A percentile compares a stretch with the other conserved stretches of the same genome.
Conservation (phyloP, 148 eudicot genomes). For the Beta vulgaris region DNA sequence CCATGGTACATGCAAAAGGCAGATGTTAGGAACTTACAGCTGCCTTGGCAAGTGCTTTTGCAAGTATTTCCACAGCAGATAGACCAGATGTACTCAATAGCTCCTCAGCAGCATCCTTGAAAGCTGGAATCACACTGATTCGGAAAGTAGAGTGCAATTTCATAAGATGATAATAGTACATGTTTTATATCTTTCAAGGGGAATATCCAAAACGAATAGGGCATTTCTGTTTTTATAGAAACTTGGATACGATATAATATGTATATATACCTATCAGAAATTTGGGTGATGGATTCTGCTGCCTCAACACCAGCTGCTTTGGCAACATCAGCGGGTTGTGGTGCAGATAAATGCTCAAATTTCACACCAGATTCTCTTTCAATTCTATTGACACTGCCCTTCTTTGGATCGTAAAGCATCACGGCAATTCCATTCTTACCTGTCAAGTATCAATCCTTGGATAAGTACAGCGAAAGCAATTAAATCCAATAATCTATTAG, state of each 20-base stretch:
- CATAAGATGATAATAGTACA: not conserved
- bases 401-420: constrained; percentile 87
- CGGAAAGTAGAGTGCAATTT: not conserved
- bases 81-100: constrained; percentile 65
- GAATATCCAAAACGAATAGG: too few species aligned
- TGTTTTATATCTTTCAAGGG: not conserved
- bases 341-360: constrained; percentile 86
- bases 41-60: constrained; percentile 90
- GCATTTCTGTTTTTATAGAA: too few species aligned
- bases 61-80: constrained; percentile 71
- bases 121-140: constrained; percentile 77
- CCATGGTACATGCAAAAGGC: not conserved
- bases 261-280: constrained; percentile 64
- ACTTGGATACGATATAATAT: too few species aligned
- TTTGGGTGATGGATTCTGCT: constrained; percentile 52
- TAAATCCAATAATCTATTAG: too few species aligned
- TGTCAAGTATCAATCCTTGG: constrained; percentile 12
- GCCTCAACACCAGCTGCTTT: constrained; percentile 81
- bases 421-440: constrained; percentile 93
- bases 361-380: constrained; percentile 95
- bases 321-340: constrained; percentile 94
- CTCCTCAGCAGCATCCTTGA: constrained; percentile 87
- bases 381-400: constrained; percentile 52
- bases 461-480: not conserved
- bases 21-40: constrained; percentile 49